Conservation (phyloP, 495 filamentous ascomycete genomes). For the Staphylotrichum tortipilum region DNA sequence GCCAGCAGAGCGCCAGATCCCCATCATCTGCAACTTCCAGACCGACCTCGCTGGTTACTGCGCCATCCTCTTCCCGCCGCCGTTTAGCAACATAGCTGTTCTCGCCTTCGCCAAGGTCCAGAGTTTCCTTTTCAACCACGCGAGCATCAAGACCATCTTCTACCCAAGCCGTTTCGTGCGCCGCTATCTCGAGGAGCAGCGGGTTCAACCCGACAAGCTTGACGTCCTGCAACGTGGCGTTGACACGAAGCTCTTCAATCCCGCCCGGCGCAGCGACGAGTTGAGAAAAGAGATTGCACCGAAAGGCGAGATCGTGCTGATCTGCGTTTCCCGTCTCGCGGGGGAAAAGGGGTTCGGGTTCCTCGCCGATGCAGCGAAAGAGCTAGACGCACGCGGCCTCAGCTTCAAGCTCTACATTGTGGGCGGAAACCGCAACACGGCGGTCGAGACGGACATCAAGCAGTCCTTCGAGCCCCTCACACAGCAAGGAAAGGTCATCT, state of each 20-base stretch:
- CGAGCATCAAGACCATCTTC: not conserved
- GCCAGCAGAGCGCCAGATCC: not conserved
- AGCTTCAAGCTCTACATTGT: not conserved
- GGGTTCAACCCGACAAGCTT: not conserved
- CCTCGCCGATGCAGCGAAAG: not conserved
- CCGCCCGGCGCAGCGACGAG: not conserved
- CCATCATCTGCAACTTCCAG: not conserved
- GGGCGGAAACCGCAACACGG: not conserved
- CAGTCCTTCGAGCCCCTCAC: not conserved
- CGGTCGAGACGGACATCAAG: not conserved
- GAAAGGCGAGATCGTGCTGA: not conserved
- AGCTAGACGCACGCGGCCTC: not conserved
- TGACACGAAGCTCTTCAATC: not conserved
- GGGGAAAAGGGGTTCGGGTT: conserved; percentile 1
- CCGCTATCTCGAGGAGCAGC: not conserved
- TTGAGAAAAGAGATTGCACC: not conserved
- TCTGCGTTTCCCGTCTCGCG: not conserved
- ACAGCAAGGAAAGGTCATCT: not conserved
- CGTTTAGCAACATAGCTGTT: not conserved
- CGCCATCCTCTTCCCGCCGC: not conserved
- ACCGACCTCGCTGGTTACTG: conserved; percentile 1
- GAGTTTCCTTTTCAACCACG: not conserved
- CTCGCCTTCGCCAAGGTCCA: not conserved
- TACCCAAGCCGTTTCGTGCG: not conserved
- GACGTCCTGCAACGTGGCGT: not conserved